Evolutionary conservation across 2,329 filamentous ascomycete species (phyloP).

Genomic region (Trichoderma sp.): DNA sequence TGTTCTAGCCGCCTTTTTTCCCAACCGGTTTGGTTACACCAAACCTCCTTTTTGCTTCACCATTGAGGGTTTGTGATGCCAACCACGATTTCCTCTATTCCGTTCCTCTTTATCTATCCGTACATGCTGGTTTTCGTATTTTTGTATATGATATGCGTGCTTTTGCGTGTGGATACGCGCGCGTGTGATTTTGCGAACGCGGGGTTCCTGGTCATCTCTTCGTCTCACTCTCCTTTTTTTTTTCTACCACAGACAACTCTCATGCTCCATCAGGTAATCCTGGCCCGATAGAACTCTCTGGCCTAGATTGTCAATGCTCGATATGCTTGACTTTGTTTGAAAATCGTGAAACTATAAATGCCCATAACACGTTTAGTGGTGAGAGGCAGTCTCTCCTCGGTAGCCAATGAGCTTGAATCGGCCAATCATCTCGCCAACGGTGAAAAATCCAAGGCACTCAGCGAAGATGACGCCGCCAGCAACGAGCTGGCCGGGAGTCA

Average conservation of each 20-base stretch:
- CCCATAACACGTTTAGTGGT: slow-evolving; percentile 55
- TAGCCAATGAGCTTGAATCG: slow-evolving; percentile 95
- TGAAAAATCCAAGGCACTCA: slow-evolving; percentile 95
- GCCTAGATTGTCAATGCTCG: background rate
- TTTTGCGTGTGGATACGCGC: background rate
- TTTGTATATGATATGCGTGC: slow-evolving; percentile 15
- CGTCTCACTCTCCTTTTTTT: background rate
- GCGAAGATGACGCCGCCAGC: slow-evolving; percentile 77
- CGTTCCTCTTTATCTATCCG: slow-evolving; percentile 26
- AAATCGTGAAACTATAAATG: background rate
- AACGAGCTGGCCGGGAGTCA: slow-evolving; percentile 71
- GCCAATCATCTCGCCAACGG: slow-evolving; percentile 94
- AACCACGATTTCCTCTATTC: slow-evolving; percentile 23
- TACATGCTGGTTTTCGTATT: slow-evolving; percentile 21
- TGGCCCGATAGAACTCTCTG: background rate
- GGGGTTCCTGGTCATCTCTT: slow-evolving; percentile 4
- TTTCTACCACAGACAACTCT: slow-evolving; percentile 1
- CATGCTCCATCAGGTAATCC: background rate
- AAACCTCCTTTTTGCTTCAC: slow-evolving; percentile 13
- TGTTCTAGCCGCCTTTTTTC: background rate
- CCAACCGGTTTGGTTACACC: slow-evolving; percentile 15
- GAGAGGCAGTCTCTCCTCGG: slow-evolving; percentile 67
- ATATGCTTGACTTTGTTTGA: slow-evolving; percentile 1
- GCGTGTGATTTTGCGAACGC: background rate
- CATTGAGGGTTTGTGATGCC: slow-evolving; percentile 1